Evolutionary conservation across 495 filamentous ascomycete species (phyloP), one percentile per base, ranked within the genome.

Genomic region (Lentithecium fluviatile): DNA sequence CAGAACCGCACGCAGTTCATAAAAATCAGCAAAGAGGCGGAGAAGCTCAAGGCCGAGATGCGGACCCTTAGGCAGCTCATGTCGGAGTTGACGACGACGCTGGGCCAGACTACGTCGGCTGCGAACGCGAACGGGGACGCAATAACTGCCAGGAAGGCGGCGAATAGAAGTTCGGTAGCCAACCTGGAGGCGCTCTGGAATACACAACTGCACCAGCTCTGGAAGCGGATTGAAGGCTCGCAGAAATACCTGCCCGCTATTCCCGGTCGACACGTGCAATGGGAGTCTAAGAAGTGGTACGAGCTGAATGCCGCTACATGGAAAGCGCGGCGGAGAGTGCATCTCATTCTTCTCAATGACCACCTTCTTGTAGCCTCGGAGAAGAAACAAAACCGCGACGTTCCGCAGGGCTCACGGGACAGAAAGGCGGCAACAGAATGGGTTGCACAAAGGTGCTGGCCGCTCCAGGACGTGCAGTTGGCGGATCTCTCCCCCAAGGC

Each of bases 1-100:
- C 91, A 97, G 70, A 99, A 99, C 74, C 86, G 94, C 45, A 96
- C 91, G 0, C 93, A 97, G 68, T 99, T 99, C 74, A 96, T 99
- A 78, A 93, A 95, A 68, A 97, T 99, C 74, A 96, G 90, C 73
- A 94, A 96, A 76, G 95, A 99, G 74, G 95, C 95, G 2, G 94
- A 99, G 69, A 96, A 96, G 74, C 82, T 99, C 52, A 97, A 96
- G 70, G 83, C 85, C 45, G 94, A 99, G 73, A 97, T 99, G 93
- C 84, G 91, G 21, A 86, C 88, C 1, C 84, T 99, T 3, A 82
- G 88, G 19, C 85, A 86, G 45, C 79, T 97, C 43, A 95, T 97
- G 84, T 86, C 88, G 23, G 94, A 99, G 60, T 80, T 99, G 10
- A 88, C 85, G 52, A 72, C 76, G 20, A 85, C 90, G 0, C 75